Conservation (phyloP, 2,329 filamentous ascomycete species). For the Pestalotiopsis sp. region DNA sequence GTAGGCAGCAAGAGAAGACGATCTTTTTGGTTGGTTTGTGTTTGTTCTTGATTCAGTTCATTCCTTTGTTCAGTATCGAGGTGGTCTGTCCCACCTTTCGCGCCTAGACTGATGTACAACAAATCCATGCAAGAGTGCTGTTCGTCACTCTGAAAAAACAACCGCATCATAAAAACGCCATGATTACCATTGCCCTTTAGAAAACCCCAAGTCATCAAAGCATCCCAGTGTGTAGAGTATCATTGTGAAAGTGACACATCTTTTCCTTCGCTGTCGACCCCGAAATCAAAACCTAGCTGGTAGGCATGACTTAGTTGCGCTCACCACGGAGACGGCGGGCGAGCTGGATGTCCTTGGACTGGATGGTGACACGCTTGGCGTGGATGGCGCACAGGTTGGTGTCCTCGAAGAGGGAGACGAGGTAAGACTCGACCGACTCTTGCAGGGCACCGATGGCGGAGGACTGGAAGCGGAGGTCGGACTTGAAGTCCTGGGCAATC, state of each 20-base stretch:
- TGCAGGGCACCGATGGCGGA: slow-evolving; percentile 96
- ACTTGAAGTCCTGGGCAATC: slow-evolving; percentile 95
- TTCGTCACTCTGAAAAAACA: slow-evolving; percentile 31
- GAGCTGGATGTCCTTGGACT: slow-evolving; percentile 95
- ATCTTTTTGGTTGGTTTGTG: slow-evolving; percentile 22
- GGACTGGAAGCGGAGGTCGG: slow-evolving; percentile 95
- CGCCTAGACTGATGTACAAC: slow-evolving; percentile 44
- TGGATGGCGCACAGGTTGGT: slow-evolving; percentile 99
- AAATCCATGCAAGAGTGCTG: slow-evolving; percentile 26
- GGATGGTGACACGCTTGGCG: slow-evolving; percentile 99
- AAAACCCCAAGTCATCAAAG: slow-evolving; percentile 40
- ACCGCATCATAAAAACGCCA: slow-evolving; percentile 44
- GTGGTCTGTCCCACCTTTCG: slow-evolving; percentile 23
- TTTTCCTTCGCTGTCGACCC: slow-evolving; percentile 27
- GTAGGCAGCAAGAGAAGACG: neutral
- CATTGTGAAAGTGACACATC: slow-evolving; percentile 39
- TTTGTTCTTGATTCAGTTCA: slow-evolving; percentile 26
- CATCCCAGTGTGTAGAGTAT: slow-evolving; percentile 38
- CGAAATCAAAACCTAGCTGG: slow-evolving; percentile 24
- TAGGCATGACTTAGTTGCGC: slow-evolving; percentile 67
- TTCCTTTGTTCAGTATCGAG: slow-evolving; percentile 38
- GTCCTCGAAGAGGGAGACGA: slow-evolving; percentile 97
- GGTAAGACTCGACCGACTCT: slow-evolving; percentile 98
- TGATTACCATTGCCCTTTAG: slow-evolving; percentile 42
- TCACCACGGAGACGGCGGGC: slow-evolving; percentile 94